Evolutionary conservation across 768 basidiomycete species (phyloP).

Genomic region (Leccinellum albellum): DNA sequence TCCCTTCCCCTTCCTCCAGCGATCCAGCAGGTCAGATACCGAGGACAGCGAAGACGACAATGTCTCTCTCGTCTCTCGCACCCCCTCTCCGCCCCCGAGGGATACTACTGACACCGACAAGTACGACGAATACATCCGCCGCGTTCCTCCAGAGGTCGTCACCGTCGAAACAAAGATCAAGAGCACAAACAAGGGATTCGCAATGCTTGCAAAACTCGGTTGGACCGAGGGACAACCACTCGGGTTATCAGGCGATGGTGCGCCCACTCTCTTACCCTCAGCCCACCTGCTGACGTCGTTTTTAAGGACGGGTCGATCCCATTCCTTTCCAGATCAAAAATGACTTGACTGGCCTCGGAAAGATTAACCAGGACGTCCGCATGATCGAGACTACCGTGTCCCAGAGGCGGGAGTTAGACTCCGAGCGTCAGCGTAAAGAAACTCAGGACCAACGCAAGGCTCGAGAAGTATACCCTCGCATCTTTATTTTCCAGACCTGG

Average conservation of each 20-base stretch:
- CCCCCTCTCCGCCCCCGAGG: slow-evolving; percentile 60
- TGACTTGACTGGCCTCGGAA: slow-evolving; percentile 78
- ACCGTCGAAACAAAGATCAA: slow-evolving; percentile 82
- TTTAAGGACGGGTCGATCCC: slow-evolving; percentile 73
- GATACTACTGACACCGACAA: slow-evolving; percentile 57
- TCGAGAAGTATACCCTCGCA: slow-evolving; percentile 53
- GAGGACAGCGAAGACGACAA: slow-evolving; percentile 60
- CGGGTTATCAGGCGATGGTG: slow-evolving; percentile 75
- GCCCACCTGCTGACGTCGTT: slow-evolving; percentile 35
- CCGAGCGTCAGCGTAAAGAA: slow-evolving; percentile 77
- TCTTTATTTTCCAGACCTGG: neutral
- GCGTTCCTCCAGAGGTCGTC: slow-evolving; percentile 57
- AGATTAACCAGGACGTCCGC: slow-evolving; percentile 70
- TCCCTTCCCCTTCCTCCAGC: slow-evolving; percentile 53
- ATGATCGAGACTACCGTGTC: slow-evolving; percentile 86
- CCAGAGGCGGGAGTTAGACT: slow-evolving; percentile 74
- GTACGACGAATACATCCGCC: slow-evolving; percentile 62
- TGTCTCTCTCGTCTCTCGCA: slow-evolving; percentile 68
- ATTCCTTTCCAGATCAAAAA: slow-evolving; percentile 78
- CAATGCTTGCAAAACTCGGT: slow-evolving; percentile 75
- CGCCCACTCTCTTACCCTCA: slow-evolving; percentile 18
- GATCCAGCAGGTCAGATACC: slow-evolving; percentile 47
- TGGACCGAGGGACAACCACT: slow-evolving; percentile 83
- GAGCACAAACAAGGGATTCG: slow-evolving; percentile 75
- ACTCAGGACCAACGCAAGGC: slow-evolving; percentile 70